Conservation (phyloP, 495 filamentous ascomycete species). For the Cercophora newfieldiana region DNA sequence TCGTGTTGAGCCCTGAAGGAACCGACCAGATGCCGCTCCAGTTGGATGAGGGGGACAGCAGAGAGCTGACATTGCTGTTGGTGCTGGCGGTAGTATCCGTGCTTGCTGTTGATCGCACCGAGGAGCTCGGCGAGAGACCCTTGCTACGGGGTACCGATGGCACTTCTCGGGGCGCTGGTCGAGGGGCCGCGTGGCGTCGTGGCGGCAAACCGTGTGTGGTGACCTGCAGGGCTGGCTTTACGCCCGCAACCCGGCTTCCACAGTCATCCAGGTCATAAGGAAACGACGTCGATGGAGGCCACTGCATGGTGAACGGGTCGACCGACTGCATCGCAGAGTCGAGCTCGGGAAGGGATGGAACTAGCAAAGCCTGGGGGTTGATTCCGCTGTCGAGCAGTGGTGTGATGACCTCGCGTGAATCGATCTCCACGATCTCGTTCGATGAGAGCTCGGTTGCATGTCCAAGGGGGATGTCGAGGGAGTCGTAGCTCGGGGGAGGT, state of each 20-base stretch:
- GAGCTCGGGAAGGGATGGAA: conserved; percentile 32
- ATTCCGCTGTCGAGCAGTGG: conserved; percentile 25
- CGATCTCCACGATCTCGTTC: conserved; percentile 46
- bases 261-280: conserved; percentile 16
- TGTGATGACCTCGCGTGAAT: conserved; percentile 38
- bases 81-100: conserved; percentile 34
- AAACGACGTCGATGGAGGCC: conserved; percentile 18
- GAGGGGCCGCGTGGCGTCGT: conserved; percentile 24
- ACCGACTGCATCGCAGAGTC: conserved; percentile 28
- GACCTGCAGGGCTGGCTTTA: conserved; percentile 31
- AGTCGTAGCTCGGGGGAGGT: conserved; percentile 49
- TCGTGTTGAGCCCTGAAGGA: conserved; percentile 32
- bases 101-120: conserved; percentile 40
- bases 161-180: conserved; percentile 21
- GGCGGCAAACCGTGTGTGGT: conserved; percentile 31
- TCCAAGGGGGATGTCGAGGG: conserved; percentile 27
- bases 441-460: conserved; percentile 40
- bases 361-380: conserved; percentile 34
- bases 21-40: conserved; percentile 40
- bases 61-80: conserved; percentile 36
- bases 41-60: conserved; percentile 38
- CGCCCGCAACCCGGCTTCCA: not conserved
- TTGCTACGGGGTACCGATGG: conserved; percentile 29
- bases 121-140: conserved; percentile 41
- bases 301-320: conserved; percentile 24